These are phyloP conservation scores for Aotearoamyces nothofagi DNA, from an alignment of 2,329 filamentous ascomycete species.

Conservation along the genomic window DNA sequence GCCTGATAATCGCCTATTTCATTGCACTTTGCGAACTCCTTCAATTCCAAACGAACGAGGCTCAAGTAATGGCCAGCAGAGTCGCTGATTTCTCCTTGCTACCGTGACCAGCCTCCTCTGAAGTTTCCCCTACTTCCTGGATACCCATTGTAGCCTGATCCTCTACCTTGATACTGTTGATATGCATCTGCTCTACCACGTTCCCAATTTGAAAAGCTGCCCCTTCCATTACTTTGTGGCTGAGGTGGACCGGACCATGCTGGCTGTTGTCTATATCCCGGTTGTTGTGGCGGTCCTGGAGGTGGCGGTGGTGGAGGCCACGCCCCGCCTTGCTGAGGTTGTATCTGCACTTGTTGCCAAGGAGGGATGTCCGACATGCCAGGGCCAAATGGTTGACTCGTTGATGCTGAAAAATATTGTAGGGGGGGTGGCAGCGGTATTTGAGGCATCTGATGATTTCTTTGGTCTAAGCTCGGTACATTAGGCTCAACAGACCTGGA, in stretches of 20 bases:
- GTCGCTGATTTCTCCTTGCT: no score
- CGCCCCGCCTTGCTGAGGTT: conserved; percentile 6
- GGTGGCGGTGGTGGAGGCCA: conserved; percentile 10
- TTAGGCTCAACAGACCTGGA: no score
- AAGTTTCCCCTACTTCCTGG: neutral
- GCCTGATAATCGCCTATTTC: no score
- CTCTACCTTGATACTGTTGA: neutral
- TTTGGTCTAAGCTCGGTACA: no score
- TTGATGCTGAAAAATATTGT: neutral
- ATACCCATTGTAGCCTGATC: neutral
- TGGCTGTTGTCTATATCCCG: neutral
- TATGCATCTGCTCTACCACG: neutral
- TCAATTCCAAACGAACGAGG: no score
- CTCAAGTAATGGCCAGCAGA: no score
- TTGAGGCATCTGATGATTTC: no score
- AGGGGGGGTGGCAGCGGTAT: no score
- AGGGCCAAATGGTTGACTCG: neutral
- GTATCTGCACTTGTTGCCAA: conserved; percentile 4
- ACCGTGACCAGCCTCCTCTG: no score
- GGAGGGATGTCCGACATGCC: neutral
- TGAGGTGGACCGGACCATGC: neutral
- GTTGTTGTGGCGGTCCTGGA: conserved; percentile 2
- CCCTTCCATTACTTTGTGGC: neutral
- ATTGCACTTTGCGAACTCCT: no score
- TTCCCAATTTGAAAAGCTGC: neutral